phyloP scores from a whole-genome alignment of 345 rosid species.

The Bretschneidera sinensis region DNA sequence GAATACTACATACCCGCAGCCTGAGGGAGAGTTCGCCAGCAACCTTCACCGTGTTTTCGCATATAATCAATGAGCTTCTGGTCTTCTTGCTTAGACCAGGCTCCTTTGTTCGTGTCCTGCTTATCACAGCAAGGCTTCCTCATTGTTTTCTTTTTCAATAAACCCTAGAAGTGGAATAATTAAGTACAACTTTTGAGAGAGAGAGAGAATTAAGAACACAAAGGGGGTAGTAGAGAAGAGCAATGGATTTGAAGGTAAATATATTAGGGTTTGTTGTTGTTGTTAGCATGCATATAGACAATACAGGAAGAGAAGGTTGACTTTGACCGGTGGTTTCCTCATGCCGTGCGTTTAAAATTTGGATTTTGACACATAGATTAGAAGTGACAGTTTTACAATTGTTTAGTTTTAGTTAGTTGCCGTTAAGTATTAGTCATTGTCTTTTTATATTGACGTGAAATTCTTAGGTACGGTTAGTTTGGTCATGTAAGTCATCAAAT shows the following conservation, averaged over 20 bases:
- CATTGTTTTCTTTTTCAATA: slow-evolving; percentile 19
- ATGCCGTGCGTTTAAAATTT: slow-evolving; percentile 22
- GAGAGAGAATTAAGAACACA: no score
- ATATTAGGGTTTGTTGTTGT: slow-evolving; percentile 2
- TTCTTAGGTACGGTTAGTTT: no score
- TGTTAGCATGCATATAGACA: not conserved
- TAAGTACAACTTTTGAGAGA: no score
- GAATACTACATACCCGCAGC: slow-evolving; percentile 41
- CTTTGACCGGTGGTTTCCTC: slow-evolving; percentile 55
- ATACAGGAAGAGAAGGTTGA: slow-evolving; percentile 17
- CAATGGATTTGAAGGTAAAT: not conserved
- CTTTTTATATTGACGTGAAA: no score
- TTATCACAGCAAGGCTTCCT: slow-evolving; percentile 60
- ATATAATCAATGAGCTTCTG: slow-evolving; percentile 53
- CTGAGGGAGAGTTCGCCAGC: slow-evolving; percentile 57
- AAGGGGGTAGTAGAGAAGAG: not conserved
- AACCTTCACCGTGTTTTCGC: slow-evolving; percentile 56
- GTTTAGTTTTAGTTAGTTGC: no score
- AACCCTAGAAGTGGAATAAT: slow-evolving; percentile 1
- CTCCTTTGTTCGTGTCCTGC: slow-evolving; percentile 52
- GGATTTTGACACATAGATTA: no score
- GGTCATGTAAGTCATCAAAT: no score
- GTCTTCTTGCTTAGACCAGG: slow-evolving; percentile 66
- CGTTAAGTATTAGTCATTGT: slow-evolving; percentile 32
- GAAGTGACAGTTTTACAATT: no score